Percentiles rank a stretch among this genome's conserved stretches.
Conservation (phyloP, 768 basidiomycete genomes). For the Xerocomellus chrysenteron region DNA sequence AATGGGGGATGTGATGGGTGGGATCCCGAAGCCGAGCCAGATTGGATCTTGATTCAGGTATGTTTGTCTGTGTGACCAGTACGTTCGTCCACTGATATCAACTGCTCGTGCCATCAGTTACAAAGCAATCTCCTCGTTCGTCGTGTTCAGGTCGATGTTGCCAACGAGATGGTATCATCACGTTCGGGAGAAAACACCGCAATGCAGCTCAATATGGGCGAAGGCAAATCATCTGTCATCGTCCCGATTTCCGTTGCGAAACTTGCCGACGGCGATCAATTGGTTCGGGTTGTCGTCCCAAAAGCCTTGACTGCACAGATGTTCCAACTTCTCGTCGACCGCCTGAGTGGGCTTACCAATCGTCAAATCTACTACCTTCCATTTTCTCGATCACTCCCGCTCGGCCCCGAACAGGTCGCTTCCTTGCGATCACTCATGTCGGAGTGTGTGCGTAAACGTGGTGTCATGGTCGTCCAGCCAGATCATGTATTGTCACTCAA, state of each 20-base stretch:
- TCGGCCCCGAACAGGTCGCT: slow-evolving; percentile 14
- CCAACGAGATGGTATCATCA: slow-evolving; percentile 46
- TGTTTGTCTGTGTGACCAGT: neutral
- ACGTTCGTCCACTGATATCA: neutral
- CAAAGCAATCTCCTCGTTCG: slow-evolving; percentile 43
- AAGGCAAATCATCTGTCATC: slow-evolving; percentile 44
- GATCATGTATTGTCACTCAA: slow-evolving; percentile 24
- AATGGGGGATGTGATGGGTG: slow-evolving; percentile 21
- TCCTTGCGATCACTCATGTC: slow-evolving; percentile 31
- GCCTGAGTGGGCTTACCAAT: slow-evolving; percentile 42
- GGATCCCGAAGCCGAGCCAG: slow-evolving; percentile 25
- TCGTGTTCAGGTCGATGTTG: slow-evolving; percentile 38
- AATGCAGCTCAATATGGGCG: slow-evolving; percentile 34
- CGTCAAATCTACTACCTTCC: slow-evolving; percentile 46
- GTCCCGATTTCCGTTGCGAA: slow-evolving; percentile 41
- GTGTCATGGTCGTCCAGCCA: slow-evolving; percentile 47
- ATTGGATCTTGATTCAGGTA: slow-evolving; percentile 48
- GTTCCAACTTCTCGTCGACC: slow-evolving; percentile 43
- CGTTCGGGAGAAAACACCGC: slow-evolving; percentile 32
- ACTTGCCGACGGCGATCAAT: slow-evolving; percentile 41
- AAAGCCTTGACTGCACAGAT: slow-evolving; percentile 45
- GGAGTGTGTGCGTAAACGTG: slow-evolving; percentile 37
- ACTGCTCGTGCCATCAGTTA: slow-evolving; percentile 30
- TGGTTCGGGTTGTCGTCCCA: slow-evolving; percentile 48
- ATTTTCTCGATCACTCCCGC: slow-evolving; percentile 40